These are phyloP conservation scores for Ganoderma lucidum DNA, from an alignment of 1,284 basidiomycete species.

Conservation along the genomic window DNA sequence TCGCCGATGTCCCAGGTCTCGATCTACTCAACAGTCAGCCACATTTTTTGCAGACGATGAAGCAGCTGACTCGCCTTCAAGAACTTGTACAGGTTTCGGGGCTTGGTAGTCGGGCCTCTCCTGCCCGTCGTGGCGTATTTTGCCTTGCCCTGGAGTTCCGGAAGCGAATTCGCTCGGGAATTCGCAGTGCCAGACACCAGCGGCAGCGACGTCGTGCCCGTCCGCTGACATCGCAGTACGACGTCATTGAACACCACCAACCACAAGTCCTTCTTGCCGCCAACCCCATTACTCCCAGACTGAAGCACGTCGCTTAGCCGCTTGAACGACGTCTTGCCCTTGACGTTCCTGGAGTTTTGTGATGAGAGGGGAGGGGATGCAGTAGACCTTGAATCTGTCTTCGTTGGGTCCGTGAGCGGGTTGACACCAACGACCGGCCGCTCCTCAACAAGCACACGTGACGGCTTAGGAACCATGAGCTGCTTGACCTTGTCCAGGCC, in stretches of 20 bases:
- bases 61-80: conserved; percentile 65
- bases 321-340: conserved; percentile 84
- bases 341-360: conserved; percentile 62
- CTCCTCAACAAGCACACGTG: conserved; percentile 89
- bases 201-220: conserved; percentile 89
- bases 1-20: conserved; percentile 90
- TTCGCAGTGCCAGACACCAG: conserved; percentile 74
- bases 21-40: conserved; percentile 56
- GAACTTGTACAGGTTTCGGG: conserved; percentile 92
- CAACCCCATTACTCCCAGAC: conserved; percentile 58
- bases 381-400: conserved; percentile 41
- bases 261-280: conserved; percentile 91
- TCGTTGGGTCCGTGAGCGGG: conserved; percentile 37
- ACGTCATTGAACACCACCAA: conserved; percentile 96
- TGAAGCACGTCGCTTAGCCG: conserved; percentile 84
- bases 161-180: conserved; percentile 73
- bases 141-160: conserved; percentile 81
- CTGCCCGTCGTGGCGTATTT: conserved; percentile 83
- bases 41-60: conserved; percentile 12
- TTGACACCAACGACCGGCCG: conserved; percentile 49
- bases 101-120: conserved; percentile 74
- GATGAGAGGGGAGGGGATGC: conserved; percentile 58
- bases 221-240: conserved; percentile 89
- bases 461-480: conserved; percentile 89
- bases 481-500: conserved; percentile 90